Percentiles rank a stretch among this genome's conserved stretches.
Evolutionary conservation across 345 rosid species (phyloP).

Genomic region (Salix arbutifolia): DNA sequence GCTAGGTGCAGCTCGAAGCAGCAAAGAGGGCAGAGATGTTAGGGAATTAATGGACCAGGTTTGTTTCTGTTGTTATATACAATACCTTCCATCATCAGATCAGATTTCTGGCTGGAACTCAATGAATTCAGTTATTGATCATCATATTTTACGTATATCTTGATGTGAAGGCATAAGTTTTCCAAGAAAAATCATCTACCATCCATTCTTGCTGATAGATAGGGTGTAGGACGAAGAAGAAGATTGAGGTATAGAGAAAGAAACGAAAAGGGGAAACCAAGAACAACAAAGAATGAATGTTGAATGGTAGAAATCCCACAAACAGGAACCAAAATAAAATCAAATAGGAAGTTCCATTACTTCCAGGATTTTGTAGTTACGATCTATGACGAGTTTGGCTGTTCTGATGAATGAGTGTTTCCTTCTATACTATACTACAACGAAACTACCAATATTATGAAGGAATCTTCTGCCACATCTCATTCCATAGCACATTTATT

Average conservation of each 20-base stretch:
- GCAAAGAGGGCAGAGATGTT: slow-evolving; percentile 79
- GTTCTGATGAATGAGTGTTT: neutral
- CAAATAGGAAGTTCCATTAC: neutral
- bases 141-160: neutral
- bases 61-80: neutral
- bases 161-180: neutral
- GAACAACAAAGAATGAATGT: neutral
- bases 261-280: neutral
- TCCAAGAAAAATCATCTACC: neutral
- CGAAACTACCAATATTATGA: neutral
- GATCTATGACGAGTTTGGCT: neutral
- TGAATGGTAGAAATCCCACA: too few relatives aligned
- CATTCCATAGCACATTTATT: too few relatives aligned
- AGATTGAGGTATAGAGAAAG: neutral
- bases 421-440: neutral
- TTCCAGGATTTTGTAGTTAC: neutral
- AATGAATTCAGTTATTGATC: neutral
- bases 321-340: neutral
- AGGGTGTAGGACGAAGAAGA: neutral
- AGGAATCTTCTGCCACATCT: too few relatives aligned
- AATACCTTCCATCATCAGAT: neutral
- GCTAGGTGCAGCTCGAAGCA: slow-evolving; percentile 86
- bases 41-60: slow-evolving; percentile 91
- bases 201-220: neutral
- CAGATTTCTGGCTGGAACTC: neutral